A percentile compares a stretch with the other conserved stretches of the same genome.
These are phyloP conservation scores for Micractinium sp. DNA, from an alignment of 139 green algal genomes.

Conservation along the genomic window DNA sequence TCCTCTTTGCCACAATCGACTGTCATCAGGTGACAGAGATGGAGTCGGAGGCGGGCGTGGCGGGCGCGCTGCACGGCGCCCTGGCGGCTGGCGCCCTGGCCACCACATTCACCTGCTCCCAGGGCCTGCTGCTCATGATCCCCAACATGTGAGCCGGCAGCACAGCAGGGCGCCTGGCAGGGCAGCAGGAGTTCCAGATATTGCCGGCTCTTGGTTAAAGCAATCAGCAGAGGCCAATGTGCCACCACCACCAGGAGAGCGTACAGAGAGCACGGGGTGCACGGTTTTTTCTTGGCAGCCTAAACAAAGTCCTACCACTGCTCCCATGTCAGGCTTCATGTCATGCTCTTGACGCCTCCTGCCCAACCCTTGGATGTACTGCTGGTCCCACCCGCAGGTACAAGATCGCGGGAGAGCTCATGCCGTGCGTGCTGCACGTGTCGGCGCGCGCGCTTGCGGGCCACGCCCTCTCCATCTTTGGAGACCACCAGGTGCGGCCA, in stretches of 20 bases:
- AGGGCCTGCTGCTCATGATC: constrained; percentile 74
- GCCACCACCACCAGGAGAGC: no score
- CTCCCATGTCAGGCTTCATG: no score
- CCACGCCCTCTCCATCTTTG: constrained; percentile 68
- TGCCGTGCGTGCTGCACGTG: constrained; percentile 67
- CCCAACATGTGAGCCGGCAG: constrained; percentile 44
- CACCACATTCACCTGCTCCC: constrained; percentile 71
- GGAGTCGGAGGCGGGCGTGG: constrained; percentile 62
- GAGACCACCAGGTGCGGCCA: constrained; percentile 58
- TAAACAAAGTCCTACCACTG: no score
- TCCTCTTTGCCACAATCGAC: no score
- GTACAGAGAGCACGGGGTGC: no score
- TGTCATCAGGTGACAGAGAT: constrained; percentile 58
- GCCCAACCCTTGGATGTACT: no score
- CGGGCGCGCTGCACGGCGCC: constrained; percentile 64
- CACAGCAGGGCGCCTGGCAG: background rate
- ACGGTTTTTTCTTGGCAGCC: no score
- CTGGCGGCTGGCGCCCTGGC: constrained; percentile 59
- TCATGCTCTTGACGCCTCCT: no score
- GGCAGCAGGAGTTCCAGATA: background rate
- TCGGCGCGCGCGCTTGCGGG: constrained; percentile 59
- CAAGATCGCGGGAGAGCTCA: constrained; percentile 70
- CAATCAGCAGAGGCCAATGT: no score
- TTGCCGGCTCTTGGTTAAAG: no score
- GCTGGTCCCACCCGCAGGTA: constrained; percentile 31